Evolutionary conservation across 2,329 filamentous ascomycete genomes (phyloP), one percentile per base, ranked within the genome.

Genomic region (Hymenoscyphus fructigenus): DNA sequence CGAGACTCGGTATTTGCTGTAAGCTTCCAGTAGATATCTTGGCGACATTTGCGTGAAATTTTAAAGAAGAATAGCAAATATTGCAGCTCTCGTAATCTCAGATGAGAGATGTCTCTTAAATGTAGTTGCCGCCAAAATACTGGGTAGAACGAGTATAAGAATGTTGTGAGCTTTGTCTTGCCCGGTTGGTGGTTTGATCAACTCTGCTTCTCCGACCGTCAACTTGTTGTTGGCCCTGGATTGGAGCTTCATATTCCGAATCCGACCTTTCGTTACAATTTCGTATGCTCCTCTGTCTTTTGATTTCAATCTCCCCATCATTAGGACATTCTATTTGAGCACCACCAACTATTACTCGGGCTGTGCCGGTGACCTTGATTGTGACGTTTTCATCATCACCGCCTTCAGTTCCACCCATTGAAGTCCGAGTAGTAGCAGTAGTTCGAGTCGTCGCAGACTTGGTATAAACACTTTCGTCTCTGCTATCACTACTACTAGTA

Each of bases 381-480:
- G 84, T 88, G 64, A 88, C 79, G 66, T 88, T 85, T 44, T 88
- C 85, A 65, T 80, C 83, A 55, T 80, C 80, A 12, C 17, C 10
- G 6, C 38, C 38, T 15, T n/a, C 17, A 67, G 81, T 83, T 6
- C 70, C 69, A 62, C 72, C 74, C 14, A n/a, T 41, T 15, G 29
- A 32, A 32, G 29, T 32, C 61, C 74, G 64, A 3, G 85, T 88
- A n/a, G n/a, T n/a, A n/a, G n/a, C n/a, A n/a, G n/a, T n/a, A 9
- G 86, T 85, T 53, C 84, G 82, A 14, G 86, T 88, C 0, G 86
- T 86, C 32, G 84, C 84, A 62, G 85, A 88, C 68, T 84, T 83
- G 68, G 82, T 82, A 75, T 83, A 87, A 63, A 88, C 86, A 75
- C 86, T 88, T 64, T 88, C 86, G 70, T 88, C 87, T 55, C 81